Evolutionary conservation across 2,329 filamentous ascomycete genomes (phyloP).

Genomic region (Alternaria ventricosa): DNA sequence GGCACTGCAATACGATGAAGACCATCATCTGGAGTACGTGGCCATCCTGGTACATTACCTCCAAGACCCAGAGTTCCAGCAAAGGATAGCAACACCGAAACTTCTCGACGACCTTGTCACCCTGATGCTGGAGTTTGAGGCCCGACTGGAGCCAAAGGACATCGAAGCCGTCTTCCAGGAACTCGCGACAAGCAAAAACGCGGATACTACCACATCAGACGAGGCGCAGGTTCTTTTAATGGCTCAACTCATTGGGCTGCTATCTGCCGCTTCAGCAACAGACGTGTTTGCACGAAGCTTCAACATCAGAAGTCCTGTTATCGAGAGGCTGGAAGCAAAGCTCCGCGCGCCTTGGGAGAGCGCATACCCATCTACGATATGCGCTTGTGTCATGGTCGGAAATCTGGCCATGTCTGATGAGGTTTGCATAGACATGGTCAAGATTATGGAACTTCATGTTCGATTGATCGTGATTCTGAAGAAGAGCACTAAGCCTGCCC

Average conservation of each 20-base stretch:
- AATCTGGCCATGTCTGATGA: slow-evolving; percentile 48
- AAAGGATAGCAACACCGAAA: slow-evolving; percentile 39
- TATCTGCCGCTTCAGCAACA: slow-evolving; percentile 43
- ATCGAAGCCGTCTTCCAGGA: slow-evolving; percentile 36
- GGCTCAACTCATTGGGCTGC: slow-evolving; percentile 39
- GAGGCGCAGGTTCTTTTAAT: slow-evolving; percentile 36
- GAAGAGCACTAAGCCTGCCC: slow-evolving; percentile 32
- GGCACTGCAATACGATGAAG: slow-evolving; percentile 39
- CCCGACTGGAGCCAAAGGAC: slow-evolving; percentile 34
- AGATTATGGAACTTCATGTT: slow-evolving; percentile 39
- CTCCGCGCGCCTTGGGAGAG: slow-evolving; percentile 21
- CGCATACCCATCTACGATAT: slow-evolving; percentile 38
- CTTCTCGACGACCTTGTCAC: slow-evolving; percentile 37
- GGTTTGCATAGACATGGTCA: slow-evolving; percentile 44
- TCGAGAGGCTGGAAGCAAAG: slow-evolving; percentile 37
- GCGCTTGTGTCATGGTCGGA: slow-evolving; percentile 47
- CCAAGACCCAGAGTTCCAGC: slow-evolving; percentile 44
- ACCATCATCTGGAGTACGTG: slow-evolving; percentile 44
- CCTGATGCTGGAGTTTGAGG: slow-evolving; percentile 41
- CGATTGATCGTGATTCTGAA: slow-evolving; percentile 38
- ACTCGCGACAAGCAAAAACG: slow-evolving; percentile 33
- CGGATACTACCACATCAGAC: slow-evolving; percentile 31
- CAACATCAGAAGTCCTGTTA: slow-evolving; percentile 32
- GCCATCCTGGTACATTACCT: slow-evolving; percentile 45
- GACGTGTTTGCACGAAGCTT: slow-evolving; percentile 42